Evolutionary conservation across 441 rosid genomes (phyloP).

Genomic region (Euphorbia schlechtendalii): DNA sequence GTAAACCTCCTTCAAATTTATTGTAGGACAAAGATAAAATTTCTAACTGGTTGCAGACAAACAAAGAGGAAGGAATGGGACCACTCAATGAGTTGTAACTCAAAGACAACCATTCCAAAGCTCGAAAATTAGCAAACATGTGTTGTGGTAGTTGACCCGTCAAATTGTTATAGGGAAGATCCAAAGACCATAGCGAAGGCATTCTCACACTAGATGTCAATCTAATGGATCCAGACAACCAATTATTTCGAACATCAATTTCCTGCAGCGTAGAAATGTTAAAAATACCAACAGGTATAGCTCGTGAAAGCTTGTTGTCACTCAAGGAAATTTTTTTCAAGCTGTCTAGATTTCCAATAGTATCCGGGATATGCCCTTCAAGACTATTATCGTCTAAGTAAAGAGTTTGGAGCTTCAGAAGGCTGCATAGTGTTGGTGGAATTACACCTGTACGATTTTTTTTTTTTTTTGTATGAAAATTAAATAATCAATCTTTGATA

Average conservation of each 20-base stretch:
- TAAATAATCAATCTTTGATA: too few species aligned
- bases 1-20: too few species aligned
- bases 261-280: slow-evolving; percentile 1
- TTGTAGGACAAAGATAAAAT: too few species aligned
- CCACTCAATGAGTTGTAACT: too few species aligned
- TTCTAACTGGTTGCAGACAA: too few species aligned
- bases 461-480: too few species aligned
- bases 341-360: not conserved
- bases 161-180: not conserved
- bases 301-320: slow-evolving; percentile 6
- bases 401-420: not conserved
- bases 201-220: not conserved
- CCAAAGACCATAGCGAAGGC: not conserved
- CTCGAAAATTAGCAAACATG: too few species aligned
- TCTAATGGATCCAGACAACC: slow-evolving; percentile 5
- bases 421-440: not conserved
- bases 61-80: too few species aligned
- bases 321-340: not conserved
- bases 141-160: too few species aligned
- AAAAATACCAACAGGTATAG: slow-evolving; percentile 1
- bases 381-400: not conserved
- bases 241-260: not conserved
- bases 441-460: not conserved
- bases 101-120: too few species aligned
- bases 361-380: not conserved